Evolutionary conservation across 2,329 filamentous ascomycete species (phyloP).

Genomic region (Apiospora hydei): DNA sequence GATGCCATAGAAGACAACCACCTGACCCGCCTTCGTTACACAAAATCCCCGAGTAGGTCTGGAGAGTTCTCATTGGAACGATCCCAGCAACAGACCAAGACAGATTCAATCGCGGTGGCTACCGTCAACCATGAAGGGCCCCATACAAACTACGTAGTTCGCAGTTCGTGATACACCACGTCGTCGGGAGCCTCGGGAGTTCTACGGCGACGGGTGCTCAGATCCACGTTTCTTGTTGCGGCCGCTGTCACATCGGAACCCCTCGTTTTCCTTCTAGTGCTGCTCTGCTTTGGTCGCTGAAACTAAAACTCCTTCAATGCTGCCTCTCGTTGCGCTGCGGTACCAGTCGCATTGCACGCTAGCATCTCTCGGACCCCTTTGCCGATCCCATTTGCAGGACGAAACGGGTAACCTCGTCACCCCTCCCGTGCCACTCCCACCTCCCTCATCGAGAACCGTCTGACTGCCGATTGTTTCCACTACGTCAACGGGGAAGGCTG

Average conservation of each 20-base stretch:
- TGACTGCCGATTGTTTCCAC: slow-evolving; percentile 4
- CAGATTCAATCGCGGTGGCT: not conserved
- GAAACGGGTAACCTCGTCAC: slow-evolving; percentile 13
- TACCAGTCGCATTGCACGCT: not conserved
- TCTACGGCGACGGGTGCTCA: not conserved
- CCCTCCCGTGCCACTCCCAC: not conserved
- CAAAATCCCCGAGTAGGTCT: not conserved
- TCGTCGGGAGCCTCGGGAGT: slow-evolving; percentile 13
- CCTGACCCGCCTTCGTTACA: not conserved
- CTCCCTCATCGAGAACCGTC: not conserved
- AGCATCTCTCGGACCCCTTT: slow-evolving; percentile 14
- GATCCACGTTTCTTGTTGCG: slow-evolving; percentile 7
- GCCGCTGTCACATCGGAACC: not conserved
- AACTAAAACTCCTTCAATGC: slow-evolving; percentile 15
- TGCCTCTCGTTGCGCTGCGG: too few relatives aligned
- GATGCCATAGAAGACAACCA: too few relatives aligned
- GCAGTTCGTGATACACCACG: not conserved
- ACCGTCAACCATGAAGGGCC: not conserved
- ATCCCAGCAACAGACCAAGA: not conserved
- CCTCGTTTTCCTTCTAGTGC: not conserved
- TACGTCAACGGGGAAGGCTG: not conserved
- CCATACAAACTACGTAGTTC: too few relatives aligned
- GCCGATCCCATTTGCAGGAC: slow-evolving; percentile 4
- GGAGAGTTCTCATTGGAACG: not conserved
- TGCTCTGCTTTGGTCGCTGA: not conserved